Evolutionary conservation across 2,329 filamentous ascomycete species (phyloP).

Genomic region (Ophiostoma triangulosporum): DNA sequence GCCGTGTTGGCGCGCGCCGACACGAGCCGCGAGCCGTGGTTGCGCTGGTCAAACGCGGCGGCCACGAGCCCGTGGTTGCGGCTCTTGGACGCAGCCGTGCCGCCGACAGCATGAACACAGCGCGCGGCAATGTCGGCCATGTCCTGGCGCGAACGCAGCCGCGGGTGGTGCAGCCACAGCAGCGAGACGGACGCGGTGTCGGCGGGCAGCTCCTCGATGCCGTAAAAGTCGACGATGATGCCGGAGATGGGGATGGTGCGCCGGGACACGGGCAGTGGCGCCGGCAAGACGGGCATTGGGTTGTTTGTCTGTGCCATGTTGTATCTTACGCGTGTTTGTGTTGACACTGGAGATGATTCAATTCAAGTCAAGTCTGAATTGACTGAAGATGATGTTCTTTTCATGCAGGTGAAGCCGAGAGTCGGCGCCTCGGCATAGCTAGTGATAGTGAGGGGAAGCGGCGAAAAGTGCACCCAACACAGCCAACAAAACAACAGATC

Average conservation of each 20-base stretch:
- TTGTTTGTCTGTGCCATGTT: conserved; percentile 10
- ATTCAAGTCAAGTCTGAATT: not conserved
- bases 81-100: conserved; percentile 27
- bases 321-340: not conserved
- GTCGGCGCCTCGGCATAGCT: not conserved
- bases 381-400: too few relatives aligned
- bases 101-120: conserved; percentile 47
- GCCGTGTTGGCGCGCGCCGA: conserved; percentile 56
- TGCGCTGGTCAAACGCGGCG: conserved; percentile 80
- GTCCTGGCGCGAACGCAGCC: conserved; percentile 52
- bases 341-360: too few relatives aligned
- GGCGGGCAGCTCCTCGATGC: conserved; percentile 54
- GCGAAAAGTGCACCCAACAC: not conserved
- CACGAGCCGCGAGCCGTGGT: conserved; percentile 67
- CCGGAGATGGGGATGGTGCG: conserved; percentile 61
- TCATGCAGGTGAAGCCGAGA: not conserved
- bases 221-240: conserved; percentile 67
- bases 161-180: conserved; percentile 84
- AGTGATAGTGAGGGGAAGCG: not conserved
- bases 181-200: conserved; percentile 48
- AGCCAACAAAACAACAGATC: not conserved
- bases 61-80: conserved; percentile 45
- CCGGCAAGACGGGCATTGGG: conserved; percentile 19
- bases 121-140: conserved; percentile 67
- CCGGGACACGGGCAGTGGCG: conserved; percentile 42